Base-by-base conservation (phyloP, 495 filamentous ascomycete species). In the Podospora australis region DNA sequence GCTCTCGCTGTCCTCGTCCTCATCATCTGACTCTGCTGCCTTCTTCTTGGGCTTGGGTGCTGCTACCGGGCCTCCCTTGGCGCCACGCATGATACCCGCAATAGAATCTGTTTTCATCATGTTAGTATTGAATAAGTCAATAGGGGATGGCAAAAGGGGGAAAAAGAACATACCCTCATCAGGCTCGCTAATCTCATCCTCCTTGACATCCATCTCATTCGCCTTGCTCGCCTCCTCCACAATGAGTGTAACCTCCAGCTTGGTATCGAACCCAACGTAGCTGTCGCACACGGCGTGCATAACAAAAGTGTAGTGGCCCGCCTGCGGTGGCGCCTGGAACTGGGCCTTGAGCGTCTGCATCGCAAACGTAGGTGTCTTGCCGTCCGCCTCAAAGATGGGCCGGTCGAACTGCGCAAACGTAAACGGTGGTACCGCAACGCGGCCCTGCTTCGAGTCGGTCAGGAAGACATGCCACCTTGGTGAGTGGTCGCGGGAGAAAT, bases 291-390 rank as follows among this genome's bases (percentile, higher is more conserved):
- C 70, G 49, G 94, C 70, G 64, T 96, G 82, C 86, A 96, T 84
- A 24, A 84, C 81, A 63, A 98, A 98, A 0, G 83, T 86, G 65
- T 95, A 97, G 59, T 88, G 83, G 35, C 90, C 94, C 10, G 86
- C 78, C 66, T 96, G 88, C 24, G 91, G 90, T 42, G 92, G 92
- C 16, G 92, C 90, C 59, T 91, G 87, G 70, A 98, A 98, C 68
- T 97, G 92, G 69, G 94, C 89, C 71, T 95, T 96, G 58, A 96
- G 74, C 10, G 92, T 97, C 66, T 95, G 88, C 69, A 98, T 81
- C 53, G 87, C 81, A 69, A 86, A 97, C 4, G 90, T 95, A 14
- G 88, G 88, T 22, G 64, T 65, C 54, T 83, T 83, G 45, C 84
- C 86, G 49, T 74, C 73, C 28, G 72, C 75, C 49, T 84, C 79